phyloP scores from a whole-genome alignment of 2,329 filamentous ascomycete species.

The Cercospora sp. region DNA sequence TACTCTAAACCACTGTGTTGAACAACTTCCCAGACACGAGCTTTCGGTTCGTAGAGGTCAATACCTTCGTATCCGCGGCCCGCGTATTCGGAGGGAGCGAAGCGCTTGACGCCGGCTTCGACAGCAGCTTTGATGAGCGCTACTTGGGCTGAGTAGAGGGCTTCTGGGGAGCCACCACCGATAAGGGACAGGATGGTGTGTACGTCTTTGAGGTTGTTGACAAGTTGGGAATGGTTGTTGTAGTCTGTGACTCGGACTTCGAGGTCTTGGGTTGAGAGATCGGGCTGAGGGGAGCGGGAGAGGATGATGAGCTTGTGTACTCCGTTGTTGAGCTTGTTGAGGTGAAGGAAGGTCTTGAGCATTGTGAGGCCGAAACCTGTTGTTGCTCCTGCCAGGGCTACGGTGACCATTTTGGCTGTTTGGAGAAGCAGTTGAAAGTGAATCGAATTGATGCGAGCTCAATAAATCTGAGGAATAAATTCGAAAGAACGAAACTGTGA shows the following conservation, averaged over 20 bases:
- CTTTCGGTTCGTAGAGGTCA: slow-evolving; percentile 32
- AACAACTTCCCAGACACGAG: slow-evolving; percentile 30
- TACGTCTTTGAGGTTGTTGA: slow-evolving; percentile 28
- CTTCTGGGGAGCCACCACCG: slow-evolving; percentile 20
- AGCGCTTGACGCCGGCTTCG: slow-evolving; percentile 60
- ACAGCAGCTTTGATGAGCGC: slow-evolving; percentile 58
- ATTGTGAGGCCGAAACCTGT: slow-evolving; percentile 36
- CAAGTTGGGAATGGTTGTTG: slow-evolving; percentile 27
- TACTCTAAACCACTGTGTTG: slow-evolving; percentile 29
- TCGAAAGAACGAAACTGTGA: too few relatives aligned
- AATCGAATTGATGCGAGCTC: neutral
- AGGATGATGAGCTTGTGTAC: slow-evolving; percentile 33
- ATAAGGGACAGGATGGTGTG: slow-evolving; percentile 37
- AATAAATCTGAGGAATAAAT: too few relatives aligned
- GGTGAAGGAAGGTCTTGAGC: slow-evolving; percentile 29
- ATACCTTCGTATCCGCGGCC: slow-evolving; percentile 28
- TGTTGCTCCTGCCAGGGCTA: slow-evolving; percentile 35
- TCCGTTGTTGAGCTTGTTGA: slow-evolving; percentile 17
- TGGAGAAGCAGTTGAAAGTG: neutral
- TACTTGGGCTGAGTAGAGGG: slow-evolving; percentile 43
- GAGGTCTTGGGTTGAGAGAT: slow-evolving; percentile 25
- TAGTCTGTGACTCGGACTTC: slow-evolving; percentile 34
- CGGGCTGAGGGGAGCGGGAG: slow-evolving; percentile 32
- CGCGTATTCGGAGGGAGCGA: slow-evolving; percentile 60
- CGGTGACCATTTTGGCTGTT: slow-evolving; percentile 27